Percentiles rank a stretch among this genome's conserved stretches.
These are phyloP conservation scores for Fusarium napiforme DNA, from an alignment of 2,329 filamentous ascomycete genomes.

Conservation along the genomic window DNA sequence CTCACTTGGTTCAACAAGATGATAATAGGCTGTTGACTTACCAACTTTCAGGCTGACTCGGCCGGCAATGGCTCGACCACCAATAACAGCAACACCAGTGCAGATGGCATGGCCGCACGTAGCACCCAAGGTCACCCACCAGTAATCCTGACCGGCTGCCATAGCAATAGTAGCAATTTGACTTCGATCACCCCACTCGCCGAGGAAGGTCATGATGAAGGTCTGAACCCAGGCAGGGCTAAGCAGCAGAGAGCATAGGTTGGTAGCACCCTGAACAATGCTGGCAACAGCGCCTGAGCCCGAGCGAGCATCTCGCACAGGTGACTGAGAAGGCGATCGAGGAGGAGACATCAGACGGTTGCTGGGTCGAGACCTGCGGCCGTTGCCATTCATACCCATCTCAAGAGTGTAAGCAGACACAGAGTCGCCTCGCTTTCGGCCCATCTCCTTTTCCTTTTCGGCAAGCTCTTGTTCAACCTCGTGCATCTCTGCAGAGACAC, in stretches of 20 bases:
- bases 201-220: conserved; percentile 98
- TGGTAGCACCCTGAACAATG: conserved; percentile 75
- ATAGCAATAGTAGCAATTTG: conserved; percentile 99
- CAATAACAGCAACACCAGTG: conserved; percentile 90
- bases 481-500: conserved; percentile 96
- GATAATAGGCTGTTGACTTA: conserved; percentile 64
- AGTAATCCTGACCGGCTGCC: conserved; percentile 98
- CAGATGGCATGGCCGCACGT: conserved; percentile 88
- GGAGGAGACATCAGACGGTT: conserved; percentile 83
- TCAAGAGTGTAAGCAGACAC: conserved; percentile 82
- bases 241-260: conserved; percentile 86
- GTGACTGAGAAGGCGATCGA: conserved; percentile 82
- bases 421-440: conserved; percentile 69
- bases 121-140: conserved; percentile 96
- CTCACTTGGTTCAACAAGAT: neutral
- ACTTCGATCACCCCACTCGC: conserved; percentile 97
- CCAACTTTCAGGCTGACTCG: conserved; percentile 94
- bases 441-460: conserved; percentile 87
- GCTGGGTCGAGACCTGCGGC: conserved; percentile 76
- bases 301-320: conserved; percentile 69
- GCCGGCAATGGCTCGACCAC: conserved; percentile 91
- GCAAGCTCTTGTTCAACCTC: conserved; percentile 95
- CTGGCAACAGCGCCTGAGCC: conserved; percentile 53
- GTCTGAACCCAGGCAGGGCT: conserved; percentile 99
- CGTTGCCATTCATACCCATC: conserved; percentile 71